Evolutionary conservation across 2,329 filamentous ascomycete genomes (phyloP).

Genomic region (Macrophomina tecta): DNA sequence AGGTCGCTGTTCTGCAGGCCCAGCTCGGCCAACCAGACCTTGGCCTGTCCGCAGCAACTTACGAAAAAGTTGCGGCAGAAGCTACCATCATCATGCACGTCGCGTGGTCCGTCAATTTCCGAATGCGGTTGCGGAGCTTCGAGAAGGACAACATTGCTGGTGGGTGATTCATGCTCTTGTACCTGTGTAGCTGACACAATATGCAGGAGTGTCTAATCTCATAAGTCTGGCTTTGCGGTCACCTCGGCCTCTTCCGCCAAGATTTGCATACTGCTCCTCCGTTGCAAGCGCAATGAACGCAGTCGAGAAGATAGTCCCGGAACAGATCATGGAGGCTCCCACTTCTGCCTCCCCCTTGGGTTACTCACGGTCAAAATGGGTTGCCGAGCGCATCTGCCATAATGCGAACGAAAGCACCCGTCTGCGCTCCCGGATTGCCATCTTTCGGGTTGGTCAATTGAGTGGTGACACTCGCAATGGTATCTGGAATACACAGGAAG

Average conservation of each 20-base stretch:
- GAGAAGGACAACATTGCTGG: slow-evolving; percentile 58
- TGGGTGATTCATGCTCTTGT: background rate
- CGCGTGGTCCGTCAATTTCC: slow-evolving; percentile 71
- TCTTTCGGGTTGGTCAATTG: slow-evolving; percentile 51
- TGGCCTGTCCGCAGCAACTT: slow-evolving; percentile 53
- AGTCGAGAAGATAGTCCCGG: slow-evolving; percentile 42
- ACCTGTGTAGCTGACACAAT: slow-evolving; percentile 32
- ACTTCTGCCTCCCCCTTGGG: slow-evolving; percentile 56
- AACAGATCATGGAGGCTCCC: slow-evolving; percentile 51
- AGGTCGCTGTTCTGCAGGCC: slow-evolving; percentile 56
- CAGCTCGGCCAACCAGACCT: slow-evolving; percentile 56
- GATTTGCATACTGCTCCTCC: slow-evolving; percentile 60
- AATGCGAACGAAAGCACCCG: slow-evolving; percentile 41
- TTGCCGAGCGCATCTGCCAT: slow-evolving; percentile 59
- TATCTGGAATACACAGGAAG: slow-evolving; percentile 41
- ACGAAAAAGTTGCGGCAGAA: slow-evolving; percentile 50
- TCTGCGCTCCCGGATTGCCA: slow-evolving; percentile 39
- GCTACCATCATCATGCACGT: slow-evolving; percentile 64
- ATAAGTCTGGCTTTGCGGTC: slow-evolving; percentile 52
- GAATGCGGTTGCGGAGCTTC: slow-evolving; percentile 62
- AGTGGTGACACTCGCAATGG: slow-evolving; percentile 40
- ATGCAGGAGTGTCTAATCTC: slow-evolving; percentile 52
- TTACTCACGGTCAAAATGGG: slow-evolving; percentile 63
- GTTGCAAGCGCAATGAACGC: slow-evolving; percentile 52
- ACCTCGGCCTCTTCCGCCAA: slow-evolving; percentile 38